phyloP scores from a whole-genome alignment of 208 protist species.

The Acanthamoeba sp. region DNA sequence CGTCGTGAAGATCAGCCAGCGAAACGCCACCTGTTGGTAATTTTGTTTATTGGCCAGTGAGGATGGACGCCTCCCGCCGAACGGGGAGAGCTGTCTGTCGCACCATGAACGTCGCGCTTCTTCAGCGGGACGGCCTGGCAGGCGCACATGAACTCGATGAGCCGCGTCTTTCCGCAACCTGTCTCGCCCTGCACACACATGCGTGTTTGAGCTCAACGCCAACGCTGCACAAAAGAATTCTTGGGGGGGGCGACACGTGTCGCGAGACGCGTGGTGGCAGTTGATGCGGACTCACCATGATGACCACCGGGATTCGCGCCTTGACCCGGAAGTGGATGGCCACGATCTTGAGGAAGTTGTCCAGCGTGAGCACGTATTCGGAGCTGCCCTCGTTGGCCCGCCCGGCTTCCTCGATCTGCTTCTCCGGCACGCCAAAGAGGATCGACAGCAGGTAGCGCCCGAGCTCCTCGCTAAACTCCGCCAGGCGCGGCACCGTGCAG shows the following conservation, averaged over 20 bases:
- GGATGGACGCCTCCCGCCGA: background rate
- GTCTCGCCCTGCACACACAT: constrained; percentile 56
- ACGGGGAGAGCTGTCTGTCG: too few relatives aligned
- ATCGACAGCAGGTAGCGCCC: constrained; percentile 43
- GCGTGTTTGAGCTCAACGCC: background rate
- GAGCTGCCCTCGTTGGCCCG: background rate
- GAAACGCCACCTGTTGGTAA: background rate
- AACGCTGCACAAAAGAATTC: background rate
- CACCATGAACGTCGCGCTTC: constrained; percentile 59
- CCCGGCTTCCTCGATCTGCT: constrained; percentile 10
- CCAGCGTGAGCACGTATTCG: constrained; percentile 61
- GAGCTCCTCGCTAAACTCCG: constrained; percentile 40
- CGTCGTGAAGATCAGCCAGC: background rate
- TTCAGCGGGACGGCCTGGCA: background rate
- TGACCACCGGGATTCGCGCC: constrained; percentile 31
- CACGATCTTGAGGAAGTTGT: constrained; percentile 73
- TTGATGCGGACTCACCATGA: constrained; percentile 41
- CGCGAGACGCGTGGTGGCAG: background rate
- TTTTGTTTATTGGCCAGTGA: constrained; percentile 10
- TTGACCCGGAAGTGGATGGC: constrained; percentile 47
- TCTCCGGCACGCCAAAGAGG: constrained; percentile 16
- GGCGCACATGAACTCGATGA: constrained; percentile 66
- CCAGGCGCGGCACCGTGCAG: constrained; percentile 31
- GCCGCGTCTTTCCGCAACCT: constrained; percentile 65
- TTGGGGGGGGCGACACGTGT: background rate